Percentiles rank a stretch among this genome's conserved stretches.
phyloP scores from a whole-genome alignment of 441 rosid genomes.

The Euphorbia schlechtendalii region DNA sequence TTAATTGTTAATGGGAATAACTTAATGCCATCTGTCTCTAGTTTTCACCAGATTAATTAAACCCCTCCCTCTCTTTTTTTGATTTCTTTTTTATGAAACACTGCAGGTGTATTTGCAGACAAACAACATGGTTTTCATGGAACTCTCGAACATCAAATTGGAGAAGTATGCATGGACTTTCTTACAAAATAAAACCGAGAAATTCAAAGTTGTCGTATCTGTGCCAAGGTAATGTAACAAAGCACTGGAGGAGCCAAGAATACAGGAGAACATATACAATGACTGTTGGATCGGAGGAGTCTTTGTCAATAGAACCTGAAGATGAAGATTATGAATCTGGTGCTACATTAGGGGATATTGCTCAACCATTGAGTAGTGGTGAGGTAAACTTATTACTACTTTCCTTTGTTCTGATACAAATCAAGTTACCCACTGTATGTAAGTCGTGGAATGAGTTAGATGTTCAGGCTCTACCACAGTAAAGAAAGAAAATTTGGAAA shows the following conservation, averaged over 20 bases:
- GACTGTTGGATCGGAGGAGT: slow-evolving; percentile 44
- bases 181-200: slow-evolving; percentile 12
- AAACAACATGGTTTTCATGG: slow-evolving; percentile 30
- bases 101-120: slow-evolving; percentile 36
- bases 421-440: background rate
- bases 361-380: slow-evolving; percentile 45
- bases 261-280: slow-evolving; percentile 32
- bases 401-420: background rate
- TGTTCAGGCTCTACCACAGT: background rate
- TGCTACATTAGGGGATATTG: slow-evolving; percentile 34
- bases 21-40: background rate
- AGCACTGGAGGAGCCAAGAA: slow-evolving; percentile 24
- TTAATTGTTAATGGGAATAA: background rate
- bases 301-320: slow-evolving; percentile 30
- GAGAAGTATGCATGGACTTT: slow-evolving; percentile 21
- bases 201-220: slow-evolving; percentile 24
- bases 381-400: slow-evolving; percentile 38
- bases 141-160: slow-evolving; percentile 25
- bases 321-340: slow-evolving; percentile 30
- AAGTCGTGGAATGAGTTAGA: background rate
- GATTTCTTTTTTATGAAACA: background rate
- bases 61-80: background rate
- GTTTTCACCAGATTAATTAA: background rate
- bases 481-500: background rate
- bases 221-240: slow-evolving; percentile 22